Evolutionary conservation across 208 protist species (phyloP).

Genomic region (Porcisia hertigi): DNA sequence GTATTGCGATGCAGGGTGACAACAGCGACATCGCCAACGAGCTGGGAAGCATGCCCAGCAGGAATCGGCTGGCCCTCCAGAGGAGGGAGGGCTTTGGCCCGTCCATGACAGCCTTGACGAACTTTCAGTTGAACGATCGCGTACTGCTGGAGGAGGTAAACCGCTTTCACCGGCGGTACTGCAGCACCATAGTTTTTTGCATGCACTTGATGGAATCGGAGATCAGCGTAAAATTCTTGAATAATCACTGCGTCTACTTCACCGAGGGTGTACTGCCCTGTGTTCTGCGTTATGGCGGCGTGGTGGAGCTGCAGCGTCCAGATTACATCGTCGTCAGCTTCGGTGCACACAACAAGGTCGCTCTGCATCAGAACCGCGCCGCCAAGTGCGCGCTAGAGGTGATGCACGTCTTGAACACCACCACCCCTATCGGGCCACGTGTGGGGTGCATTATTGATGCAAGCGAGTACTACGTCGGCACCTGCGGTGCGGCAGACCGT

Average conservation of each 20-base stretch:
- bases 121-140: conserved; percentile 39
- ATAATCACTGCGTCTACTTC: conserved; percentile 36
- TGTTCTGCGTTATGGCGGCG: conserved; percentile 51
- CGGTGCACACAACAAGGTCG: conserved; percentile 35
- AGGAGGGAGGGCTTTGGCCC: neutral
- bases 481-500: conserved; percentile 48
- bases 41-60: neutral
- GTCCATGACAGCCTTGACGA: neutral
- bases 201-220: conserved; percentile 42
- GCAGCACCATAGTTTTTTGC: conserved; percentile 37
- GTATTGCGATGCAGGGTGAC: neutral
- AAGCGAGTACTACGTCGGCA: conserved; percentile 68
- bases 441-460: conserved; percentile 57
- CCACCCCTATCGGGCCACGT: conserved; percentile 33
- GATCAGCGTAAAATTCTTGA: conserved; percentile 25
- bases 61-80: neutral
- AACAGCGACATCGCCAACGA: neutral
- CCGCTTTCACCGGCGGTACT: conserved; percentile 52
- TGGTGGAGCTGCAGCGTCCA: conserved; percentile 58
- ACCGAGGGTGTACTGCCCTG: conserved; percentile 44
- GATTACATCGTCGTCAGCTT: conserved; percentile 42
- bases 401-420: conserved; percentile 28
- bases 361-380: conserved; percentile 62
- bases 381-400: conserved; percentile 55
- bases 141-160: conserved; percentile 44